Evolutionary conservation across 140 eudicot genomes (phyloP).

Genomic region (Oenanthe javanica): DNA sequence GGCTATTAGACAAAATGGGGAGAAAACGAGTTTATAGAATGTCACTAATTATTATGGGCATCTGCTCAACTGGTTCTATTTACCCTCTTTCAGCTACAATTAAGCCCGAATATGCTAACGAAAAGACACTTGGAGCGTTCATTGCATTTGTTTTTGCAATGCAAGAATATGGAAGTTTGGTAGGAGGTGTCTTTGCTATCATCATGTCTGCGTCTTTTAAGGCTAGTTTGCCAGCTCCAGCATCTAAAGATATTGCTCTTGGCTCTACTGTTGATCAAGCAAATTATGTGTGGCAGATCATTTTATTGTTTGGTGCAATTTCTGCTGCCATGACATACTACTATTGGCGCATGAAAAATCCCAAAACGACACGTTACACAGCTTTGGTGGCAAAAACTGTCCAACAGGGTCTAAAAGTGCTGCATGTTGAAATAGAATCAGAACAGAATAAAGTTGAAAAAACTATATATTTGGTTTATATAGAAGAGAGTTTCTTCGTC

Average conservation of each 20-base stretch:
- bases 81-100: conserved; percentile 5
- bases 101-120: conserved; percentile 2
- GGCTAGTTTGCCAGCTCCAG: conserved; percentile 3
- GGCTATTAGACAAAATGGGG: conserved; percentile 9
- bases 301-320: conserved; percentile 3
- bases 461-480: not conserved
- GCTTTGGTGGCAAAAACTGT: conserved; percentile 6
- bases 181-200: not conserved
- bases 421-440: not conserved
- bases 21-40: conserved; percentile 3
- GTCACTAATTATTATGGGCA: conserved; percentile 1
- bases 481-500: not conserved
- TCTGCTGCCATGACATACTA: conserved; percentile 9
- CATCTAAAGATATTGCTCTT: not conserved
- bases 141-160: conserved; percentile 2
- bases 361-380: conserved; percentile 3
- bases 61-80: not conserved
- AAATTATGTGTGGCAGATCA: not conserved
- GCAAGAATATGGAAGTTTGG: not conserved
- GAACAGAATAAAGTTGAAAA: not conserved
- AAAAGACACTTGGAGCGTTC: not conserved
- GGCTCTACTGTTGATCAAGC: conserved; percentile 6
- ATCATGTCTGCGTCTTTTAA: not conserved
- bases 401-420: conserved; percentile 4
- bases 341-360: conserved; percentile 7